These are phyloP conservation scores for Acanthamoeba sp. DNA, from an alignment of 208 protist species.

Conservation along the genomic window DNA sequence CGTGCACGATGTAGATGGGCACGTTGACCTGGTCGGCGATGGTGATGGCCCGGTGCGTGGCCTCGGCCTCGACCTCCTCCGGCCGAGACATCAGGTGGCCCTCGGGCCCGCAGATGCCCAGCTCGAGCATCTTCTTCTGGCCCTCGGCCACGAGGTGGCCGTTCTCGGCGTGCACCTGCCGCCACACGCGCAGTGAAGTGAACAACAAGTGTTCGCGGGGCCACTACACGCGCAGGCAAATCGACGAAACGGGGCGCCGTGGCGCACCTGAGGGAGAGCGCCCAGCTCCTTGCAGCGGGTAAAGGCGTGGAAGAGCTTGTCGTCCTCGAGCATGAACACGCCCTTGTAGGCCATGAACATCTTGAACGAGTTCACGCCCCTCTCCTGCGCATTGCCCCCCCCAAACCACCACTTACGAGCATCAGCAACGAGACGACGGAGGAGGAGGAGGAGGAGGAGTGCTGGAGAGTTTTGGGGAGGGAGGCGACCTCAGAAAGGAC, in stretches of 20 bases:
- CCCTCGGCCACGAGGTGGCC: slow-evolving; percentile 87
- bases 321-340: slow-evolving; percentile 89
- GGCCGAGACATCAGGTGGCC: slow-evolving; percentile 88
- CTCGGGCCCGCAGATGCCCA: slow-evolving; percentile 87
- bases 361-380: slow-evolving; percentile 92
- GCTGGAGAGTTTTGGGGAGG: background rate
- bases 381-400: no score
- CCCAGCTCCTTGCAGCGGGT: slow-evolving; percentile 87
- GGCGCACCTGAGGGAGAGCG: slow-evolving; percentile 84
- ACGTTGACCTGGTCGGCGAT: slow-evolving; percentile 89
- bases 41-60: slow-evolving; percentile 87
- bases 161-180: slow-evolving; percentile 91
- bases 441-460: no score
- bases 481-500: slow-evolving; percentile 77
- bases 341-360: slow-evolving; percentile 93
- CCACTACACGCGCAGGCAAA: background rate
- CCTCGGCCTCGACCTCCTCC: slow-evolving; percentile 89
- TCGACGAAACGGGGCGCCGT: background rate
- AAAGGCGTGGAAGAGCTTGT: slow-evolving; percentile 86
- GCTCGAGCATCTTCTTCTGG: slow-evolving; percentile 83
- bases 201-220: no score
- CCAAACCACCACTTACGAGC: no score
- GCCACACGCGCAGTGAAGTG: no score
- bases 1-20: slow-evolving; percentile 90
- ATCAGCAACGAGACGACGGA: background rate